These are phyloP conservation scores for Fusarium sp. DNA, from an alignment of 2,329 filamentous ascomycete genomes.

Conservation along the genomic window DNA sequence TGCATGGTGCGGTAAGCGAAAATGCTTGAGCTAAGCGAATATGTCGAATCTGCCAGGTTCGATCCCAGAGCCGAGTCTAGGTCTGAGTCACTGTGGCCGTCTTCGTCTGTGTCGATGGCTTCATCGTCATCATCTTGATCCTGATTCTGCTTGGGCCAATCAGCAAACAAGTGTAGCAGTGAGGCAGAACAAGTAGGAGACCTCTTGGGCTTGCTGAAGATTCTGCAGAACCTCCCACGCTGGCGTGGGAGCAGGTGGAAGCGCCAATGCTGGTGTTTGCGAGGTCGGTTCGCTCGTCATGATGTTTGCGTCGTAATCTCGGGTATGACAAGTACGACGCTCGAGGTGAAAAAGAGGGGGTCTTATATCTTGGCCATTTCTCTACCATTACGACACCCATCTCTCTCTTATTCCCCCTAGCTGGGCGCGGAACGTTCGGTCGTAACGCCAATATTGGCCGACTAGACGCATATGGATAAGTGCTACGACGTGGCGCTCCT, in stretches of 20 bases:
- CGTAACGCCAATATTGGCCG: constrained; percentile 6
- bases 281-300: not conserved
- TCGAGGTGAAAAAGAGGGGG: not conserved
- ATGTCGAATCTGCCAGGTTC: constrained; percentile 6
- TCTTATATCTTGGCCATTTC: not conserved
- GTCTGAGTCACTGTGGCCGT: not conserved
- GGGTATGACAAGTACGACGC: not conserved
- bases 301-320: not conserved
- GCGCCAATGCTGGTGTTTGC: not conserved
- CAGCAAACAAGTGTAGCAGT: fast-evolving
- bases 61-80: constrained; percentile 14
- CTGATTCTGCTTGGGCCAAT: not conserved
- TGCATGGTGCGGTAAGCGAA: constrained; percentile 12
- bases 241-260: constrained; percentile 10
- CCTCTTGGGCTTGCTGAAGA: constrained; percentile 6
- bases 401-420: not conserved
- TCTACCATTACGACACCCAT: not conserved
- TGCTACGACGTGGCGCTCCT: not conserved
- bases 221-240: constrained; percentile 16
- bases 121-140: not conserved
- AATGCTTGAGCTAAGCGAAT: constrained; percentile 13
- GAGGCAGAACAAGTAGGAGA: not conserved
- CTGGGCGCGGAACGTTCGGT: constrained; percentile 1
- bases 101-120: not conserved
- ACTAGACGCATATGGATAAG: constrained; percentile 7